Evolutionary conservation across 2,329 filamentous ascomycete species (phyloP).

Genomic region (Claviceps lovelessii): DNA sequence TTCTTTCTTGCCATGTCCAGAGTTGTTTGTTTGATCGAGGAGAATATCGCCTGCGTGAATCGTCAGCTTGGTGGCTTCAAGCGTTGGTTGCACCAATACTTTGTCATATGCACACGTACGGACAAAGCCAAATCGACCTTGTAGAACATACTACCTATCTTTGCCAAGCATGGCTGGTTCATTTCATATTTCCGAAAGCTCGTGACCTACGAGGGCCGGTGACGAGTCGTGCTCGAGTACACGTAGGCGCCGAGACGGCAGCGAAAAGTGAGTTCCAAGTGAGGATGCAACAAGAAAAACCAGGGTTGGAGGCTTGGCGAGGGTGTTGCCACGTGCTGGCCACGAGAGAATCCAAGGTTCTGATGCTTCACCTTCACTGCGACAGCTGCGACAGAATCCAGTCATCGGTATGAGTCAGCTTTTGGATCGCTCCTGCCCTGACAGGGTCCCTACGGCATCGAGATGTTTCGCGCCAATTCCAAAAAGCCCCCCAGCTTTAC

Average conservation of each 20-base stretch:
- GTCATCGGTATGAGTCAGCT: neutral
- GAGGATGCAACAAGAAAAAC: neutral
- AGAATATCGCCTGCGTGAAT: neutral
- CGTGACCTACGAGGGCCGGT: neutral
- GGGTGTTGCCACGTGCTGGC: neutral
- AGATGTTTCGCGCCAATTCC: neutral
- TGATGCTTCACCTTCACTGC: neutral
- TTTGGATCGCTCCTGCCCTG: neutral
- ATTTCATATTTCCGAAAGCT: neutral
- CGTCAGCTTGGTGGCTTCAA: neutral
- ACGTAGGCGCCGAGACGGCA: neutral
- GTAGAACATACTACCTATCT: neutral
- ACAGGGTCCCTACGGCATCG: neutral
- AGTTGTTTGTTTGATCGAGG: neutral
- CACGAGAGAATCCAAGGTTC: neutral
- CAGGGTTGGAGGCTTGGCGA: neutral
- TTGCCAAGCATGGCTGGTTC: neutral
- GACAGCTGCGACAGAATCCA: neutral
- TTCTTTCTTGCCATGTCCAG: neutral
- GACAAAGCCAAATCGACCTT: neutral
- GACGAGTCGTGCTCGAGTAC: no score
- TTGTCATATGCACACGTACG: neutral
- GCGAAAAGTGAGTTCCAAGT: neutral
- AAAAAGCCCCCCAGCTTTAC: neutral
- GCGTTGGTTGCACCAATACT: neutral